Evolutionary conservation across 441 rosid genomes (phyloP).

Genomic region (Populus hybrid): DNA sequence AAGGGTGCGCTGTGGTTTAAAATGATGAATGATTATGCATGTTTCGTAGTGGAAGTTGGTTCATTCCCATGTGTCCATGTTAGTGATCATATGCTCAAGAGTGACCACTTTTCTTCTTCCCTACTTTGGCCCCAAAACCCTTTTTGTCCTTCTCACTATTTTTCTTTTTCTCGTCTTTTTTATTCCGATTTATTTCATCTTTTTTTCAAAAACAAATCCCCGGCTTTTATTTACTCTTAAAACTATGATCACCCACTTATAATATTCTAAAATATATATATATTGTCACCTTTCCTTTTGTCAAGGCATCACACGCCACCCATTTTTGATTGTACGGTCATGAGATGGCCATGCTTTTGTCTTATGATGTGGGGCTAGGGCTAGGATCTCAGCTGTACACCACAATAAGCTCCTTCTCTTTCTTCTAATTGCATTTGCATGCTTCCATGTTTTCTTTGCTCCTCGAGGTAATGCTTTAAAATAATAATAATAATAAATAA

Average conservation of each 20-base stretch:
- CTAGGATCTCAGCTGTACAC: constrained; percentile 2
- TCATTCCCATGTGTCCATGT: constrained; percentile 36
- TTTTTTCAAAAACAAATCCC: not conserved
- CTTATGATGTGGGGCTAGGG: constrained; percentile 1
- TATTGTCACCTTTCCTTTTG: constrained; percentile 12
- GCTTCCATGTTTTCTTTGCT: not conserved
- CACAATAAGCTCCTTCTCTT: constrained; percentile 1
- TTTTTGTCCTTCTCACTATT: constrained; percentile 32
- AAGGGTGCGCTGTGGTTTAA: constrained; percentile 10
- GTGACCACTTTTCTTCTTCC: constrained; percentile 19
- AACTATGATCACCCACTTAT: not conserved
- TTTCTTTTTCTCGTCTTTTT: not conserved
- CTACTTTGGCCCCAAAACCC: constrained; percentile 20
- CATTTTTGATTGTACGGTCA: constrained; percentile 36
- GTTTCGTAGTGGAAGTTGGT: constrained; percentile 25
- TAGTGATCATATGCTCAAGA: constrained; percentile 23
- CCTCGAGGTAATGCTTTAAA: not conserved
- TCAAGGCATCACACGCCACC: constrained; percentile 21
- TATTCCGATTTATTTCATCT: not conserved
- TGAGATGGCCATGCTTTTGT: constrained; percentile 5
- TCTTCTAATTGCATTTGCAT: not conserved
- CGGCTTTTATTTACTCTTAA: not conserved
- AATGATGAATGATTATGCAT: constrained; percentile 28
- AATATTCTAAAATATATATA: no score
- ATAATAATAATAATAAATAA: no score